Conservation (phyloP, 768 basidiomycete genomes). For the Suillus ampliporus region DNA sequence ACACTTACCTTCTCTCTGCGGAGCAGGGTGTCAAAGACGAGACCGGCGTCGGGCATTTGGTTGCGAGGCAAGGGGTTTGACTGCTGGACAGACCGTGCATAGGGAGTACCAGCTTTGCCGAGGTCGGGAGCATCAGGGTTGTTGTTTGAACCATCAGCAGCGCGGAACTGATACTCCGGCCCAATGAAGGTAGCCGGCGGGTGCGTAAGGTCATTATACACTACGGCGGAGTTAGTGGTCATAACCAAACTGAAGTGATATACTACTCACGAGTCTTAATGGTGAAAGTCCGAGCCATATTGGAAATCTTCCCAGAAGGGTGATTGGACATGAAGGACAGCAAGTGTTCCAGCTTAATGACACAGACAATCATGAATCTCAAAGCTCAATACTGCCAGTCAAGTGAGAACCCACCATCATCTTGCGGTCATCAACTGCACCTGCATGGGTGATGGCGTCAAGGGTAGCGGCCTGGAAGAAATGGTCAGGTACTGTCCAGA, state of each 20-base stretch:
- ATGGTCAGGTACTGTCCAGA: neutral
- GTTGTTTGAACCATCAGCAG: conserved; percentile 80
- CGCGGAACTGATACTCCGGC: conserved; percentile 65
- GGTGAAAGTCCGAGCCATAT: conserved; percentile 42
- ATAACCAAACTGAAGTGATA: neutral
- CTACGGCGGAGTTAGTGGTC: conserved; percentile 40
- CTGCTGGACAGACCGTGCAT: conserved; percentile 85
- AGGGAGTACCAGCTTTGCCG: conserved; percentile 80
- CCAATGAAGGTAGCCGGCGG: conserved; percentile 76
- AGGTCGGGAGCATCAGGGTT: conserved; percentile 71
- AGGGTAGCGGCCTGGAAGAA: conserved; percentile 56
- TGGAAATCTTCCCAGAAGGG: conserved; percentile 50
- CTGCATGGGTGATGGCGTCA: conserved; percentile 64
- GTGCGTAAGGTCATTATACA: conserved; percentile 83
- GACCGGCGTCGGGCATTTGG: conserved; percentile 77
- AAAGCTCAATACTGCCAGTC: neutral
- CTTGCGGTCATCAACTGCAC: conserved; percentile 78
- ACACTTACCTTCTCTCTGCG: conserved; percentile 64
- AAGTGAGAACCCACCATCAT: conserved; percentile 58
- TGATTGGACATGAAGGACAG: conserved; percentile 66
- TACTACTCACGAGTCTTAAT: conserved; percentile 61
- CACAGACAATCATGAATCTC: neutral
- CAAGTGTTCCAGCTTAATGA: conserved; percentile 70
- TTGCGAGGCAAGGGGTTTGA: conserved; percentile 64
- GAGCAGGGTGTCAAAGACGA: conserved; percentile 82